A percentile compares a stretch with the other conserved stretches of the same genome.
Evolutionary conservation across 164 flowering plant species (phyloP).

Genomic region (Tinospora cordifolia): DNA sequence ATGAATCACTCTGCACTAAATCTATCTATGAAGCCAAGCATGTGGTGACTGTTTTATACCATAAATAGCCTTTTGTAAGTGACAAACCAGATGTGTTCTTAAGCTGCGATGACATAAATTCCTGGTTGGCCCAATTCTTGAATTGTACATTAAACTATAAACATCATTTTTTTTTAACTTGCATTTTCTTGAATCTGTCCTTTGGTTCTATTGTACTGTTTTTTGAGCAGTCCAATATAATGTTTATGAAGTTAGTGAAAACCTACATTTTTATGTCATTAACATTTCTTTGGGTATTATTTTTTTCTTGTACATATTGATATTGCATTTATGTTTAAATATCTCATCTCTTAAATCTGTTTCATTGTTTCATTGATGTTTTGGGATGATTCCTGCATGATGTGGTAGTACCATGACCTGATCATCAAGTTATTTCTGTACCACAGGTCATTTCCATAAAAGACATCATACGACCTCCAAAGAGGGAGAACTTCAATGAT

Average conservation of each 20-base stretch:
- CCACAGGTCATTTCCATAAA: slow-evolving; percentile 59
- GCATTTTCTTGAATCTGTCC: neutral
- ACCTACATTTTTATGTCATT: neutral
- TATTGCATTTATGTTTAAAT: neutral
- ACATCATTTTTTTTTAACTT: neutral
- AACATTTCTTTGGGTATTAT: neutral
- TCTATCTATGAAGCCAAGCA: too few species aligned
- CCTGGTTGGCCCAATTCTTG: neutral
- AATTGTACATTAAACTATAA: neutral
- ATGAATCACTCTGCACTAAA: too few species aligned
- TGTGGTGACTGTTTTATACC: too few species aligned
- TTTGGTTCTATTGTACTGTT: too few species aligned
- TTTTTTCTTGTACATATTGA: neutral
- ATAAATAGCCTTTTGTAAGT: too few species aligned
- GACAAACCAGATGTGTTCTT: too few species aligned
- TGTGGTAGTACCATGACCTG: neutral
- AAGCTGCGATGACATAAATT: too few species aligned
- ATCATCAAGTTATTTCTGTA: neutral
- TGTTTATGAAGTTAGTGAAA: neutral
- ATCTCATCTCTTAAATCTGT: neutral
- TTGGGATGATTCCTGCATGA: neutral
- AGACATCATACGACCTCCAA: slow-evolving; percentile 80
- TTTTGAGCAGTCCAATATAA: neutral
- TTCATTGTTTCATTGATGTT: neutral
- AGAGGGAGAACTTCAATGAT: slow-evolving; percentile 67